phyloP scores from a whole-genome alignment of 306 rosid genomes.

The Cucurbita ficifolia region DNA sequence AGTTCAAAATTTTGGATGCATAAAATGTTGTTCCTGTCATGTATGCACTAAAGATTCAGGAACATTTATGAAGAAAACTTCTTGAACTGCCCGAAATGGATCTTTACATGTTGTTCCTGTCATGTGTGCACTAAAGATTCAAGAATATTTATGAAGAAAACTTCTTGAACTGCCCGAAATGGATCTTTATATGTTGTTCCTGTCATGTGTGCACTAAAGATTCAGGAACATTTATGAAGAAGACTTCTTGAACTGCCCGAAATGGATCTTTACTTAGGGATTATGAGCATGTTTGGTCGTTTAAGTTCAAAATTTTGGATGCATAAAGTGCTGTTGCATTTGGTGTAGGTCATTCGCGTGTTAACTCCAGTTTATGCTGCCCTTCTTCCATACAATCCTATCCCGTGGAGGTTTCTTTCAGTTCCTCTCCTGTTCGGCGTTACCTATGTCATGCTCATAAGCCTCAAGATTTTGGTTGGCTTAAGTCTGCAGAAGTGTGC shows the following conservation, averaged over 20 bases:
- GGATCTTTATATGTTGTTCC: no score
- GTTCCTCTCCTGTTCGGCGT: constrained; percentile 34
- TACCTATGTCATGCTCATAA: constrained; percentile 79
- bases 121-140: neutral
- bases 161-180: neutral
- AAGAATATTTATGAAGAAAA: neutral
- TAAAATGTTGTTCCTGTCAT: no score
- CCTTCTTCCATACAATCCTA: constrained; percentile 52
- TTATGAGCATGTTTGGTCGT: neutral
- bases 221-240: neutral
- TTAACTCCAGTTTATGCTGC: constrained; percentile 84
- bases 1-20: no score
- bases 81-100: neutral
- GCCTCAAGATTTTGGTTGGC: constrained; percentile 83
- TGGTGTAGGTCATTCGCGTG: constrained; percentile 74
- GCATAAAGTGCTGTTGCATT: neutral
- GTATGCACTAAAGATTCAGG: neutral
- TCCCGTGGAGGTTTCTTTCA: constrained; percentile 69
- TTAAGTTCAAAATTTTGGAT: neutral
- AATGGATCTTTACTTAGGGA: neutral
- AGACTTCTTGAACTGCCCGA: neutral
- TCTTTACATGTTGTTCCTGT: neutral
- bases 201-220: neutral
- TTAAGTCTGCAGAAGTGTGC: constrained; percentile 67
- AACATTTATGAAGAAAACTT: neutral